Evolutionary conservation across 306 rosid species (phyloP).

Genomic region (Corylus avellana): DNA sequence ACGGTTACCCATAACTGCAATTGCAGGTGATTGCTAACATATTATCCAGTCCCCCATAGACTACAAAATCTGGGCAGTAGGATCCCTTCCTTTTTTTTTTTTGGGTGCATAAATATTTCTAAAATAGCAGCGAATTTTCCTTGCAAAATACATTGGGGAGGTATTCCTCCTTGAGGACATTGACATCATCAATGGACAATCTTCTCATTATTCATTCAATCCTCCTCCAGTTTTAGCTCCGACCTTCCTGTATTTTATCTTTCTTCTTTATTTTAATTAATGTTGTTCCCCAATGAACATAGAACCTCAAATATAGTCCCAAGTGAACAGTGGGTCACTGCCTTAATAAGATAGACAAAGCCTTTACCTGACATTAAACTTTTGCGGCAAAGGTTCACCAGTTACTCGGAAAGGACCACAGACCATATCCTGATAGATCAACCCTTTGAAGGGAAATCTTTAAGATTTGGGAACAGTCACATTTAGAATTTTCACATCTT

Average conservation of each 20-base stretch:
- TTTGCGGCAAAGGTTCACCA: slow-evolving; percentile 5
- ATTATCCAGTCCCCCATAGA: not conserved
- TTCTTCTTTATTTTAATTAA: not conserved
- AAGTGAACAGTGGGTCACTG: not conserved
- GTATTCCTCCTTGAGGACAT: not conserved
- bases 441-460: slow-evolving; percentile 13
- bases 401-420: not conserved
- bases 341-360: not conserved
- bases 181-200: not conserved
- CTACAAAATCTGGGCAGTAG: not conserved
- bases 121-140: no score
- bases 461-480: slow-evolving; percentile 94
- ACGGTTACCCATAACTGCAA: not conserved
- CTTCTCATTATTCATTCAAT: not conserved
- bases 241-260: not conserved
- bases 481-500: slow-evolving; percentile 89
- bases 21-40: not conserved
- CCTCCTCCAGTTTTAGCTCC: not conserved
- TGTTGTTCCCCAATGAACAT: not conserved
- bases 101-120: no score
- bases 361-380: slow-evolving; percentile 20
- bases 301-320: not conserved
- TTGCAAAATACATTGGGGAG: not conserved
- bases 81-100: not conserved
- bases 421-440: not conserved